phyloP scores from a whole-genome alignment of 2,329 filamentous ascomycete species.

The Phaeomoniella chlamydospora region DNA sequence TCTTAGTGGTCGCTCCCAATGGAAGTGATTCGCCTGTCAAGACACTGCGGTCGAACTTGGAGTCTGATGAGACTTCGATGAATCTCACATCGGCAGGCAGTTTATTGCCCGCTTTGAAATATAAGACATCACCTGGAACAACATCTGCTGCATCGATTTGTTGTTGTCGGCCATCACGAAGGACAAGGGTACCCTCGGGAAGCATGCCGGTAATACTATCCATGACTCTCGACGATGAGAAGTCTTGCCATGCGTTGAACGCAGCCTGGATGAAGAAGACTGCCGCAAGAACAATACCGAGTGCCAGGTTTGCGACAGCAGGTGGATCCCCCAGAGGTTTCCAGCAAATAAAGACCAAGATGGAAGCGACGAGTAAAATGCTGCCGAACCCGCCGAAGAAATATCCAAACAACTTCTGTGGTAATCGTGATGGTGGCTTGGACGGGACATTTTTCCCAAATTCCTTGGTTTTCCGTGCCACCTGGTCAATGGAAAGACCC shows the following conservation, averaged over 20 bases:
- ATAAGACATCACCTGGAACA: slow-evolving; percentile 57
- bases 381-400: slow-evolving; percentile 66
- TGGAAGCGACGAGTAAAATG: slow-evolving; percentile 51
- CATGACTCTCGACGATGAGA: slow-evolving; percentile 65
- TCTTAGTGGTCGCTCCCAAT: slow-evolving; percentile 48
- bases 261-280: slow-evolving; percentile 57
- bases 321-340: slow-evolving; percentile 62
- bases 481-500: neutral
- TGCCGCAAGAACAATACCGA: slow-evolving; percentile 57
- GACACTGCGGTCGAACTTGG: slow-evolving; percentile 59
- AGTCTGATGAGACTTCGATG: slow-evolving; percentile 52
- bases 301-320: slow-evolving; percentile 52
- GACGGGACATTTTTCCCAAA: slow-evolving; percentile 56
- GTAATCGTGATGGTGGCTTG: slow-evolving; percentile 45
- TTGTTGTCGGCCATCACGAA: slow-evolving; percentile 42
- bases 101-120: slow-evolving; percentile 58
- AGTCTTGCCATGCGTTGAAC: slow-evolving; percentile 61
- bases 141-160: slow-evolving; percentile 43
- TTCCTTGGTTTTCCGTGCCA: slow-evolving; percentile 30
- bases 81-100: slow-evolving; percentile 61
- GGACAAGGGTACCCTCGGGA: slow-evolving; percentile 54
- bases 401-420: slow-evolving; percentile 49
- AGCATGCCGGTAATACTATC: slow-evolving; percentile 66
- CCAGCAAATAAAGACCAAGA: slow-evolving; percentile 67
- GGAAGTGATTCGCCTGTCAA: slow-evolving; percentile 57